These are phyloP conservation scores for Begonia loranthoides DNA, from an alignment of 306 rosid genomes.

Conservation along the genomic window DNA sequence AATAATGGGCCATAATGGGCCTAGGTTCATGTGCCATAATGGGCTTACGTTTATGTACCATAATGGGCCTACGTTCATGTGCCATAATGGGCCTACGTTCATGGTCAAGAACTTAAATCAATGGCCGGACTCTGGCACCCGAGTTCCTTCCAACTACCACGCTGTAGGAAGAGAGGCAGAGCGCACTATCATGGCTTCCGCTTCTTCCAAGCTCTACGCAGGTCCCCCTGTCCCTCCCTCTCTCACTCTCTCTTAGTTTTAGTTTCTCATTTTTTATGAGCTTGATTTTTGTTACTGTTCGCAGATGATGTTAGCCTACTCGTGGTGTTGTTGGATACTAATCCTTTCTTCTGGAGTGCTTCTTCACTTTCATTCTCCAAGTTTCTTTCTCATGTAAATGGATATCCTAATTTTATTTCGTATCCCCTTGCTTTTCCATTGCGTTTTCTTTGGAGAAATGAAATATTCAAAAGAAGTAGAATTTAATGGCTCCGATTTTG, in stretches of 20 bases:
- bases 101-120: too few species aligned
- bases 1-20: too few species aligned
- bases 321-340: conserved; percentile 69
- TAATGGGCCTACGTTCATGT: too few species aligned
- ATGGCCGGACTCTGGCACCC: too few species aligned
- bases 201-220: conserved; percentile 64
- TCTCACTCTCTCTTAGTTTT: not conserved
- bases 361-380: conserved; percentile 56
- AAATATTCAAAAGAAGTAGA: not conserved
- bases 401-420: not conserved
- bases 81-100: too few species aligned
- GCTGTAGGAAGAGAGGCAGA: too few species aligned
- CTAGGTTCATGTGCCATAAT: too few species aligned
- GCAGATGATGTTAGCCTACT: conserved; percentile 90
- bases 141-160: too few species aligned
- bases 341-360: conserved; percentile 78
- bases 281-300: conserved; percentile 10
- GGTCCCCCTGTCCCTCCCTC: conserved; percentile 17
- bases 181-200: conserved; percentile 43
- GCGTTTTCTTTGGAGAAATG: not conserved
- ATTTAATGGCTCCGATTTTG: not conserved
- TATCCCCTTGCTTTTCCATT: not conserved
- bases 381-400: conserved; percentile 66
- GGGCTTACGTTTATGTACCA: too few species aligned
- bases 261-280: conserved; percentile 1